These are phyloP conservation scores for Ascocoryne sarcoides DNA, from an alignment of 2,329 filamentous ascomycete genomes.

Conservation along the genomic window DNA sequence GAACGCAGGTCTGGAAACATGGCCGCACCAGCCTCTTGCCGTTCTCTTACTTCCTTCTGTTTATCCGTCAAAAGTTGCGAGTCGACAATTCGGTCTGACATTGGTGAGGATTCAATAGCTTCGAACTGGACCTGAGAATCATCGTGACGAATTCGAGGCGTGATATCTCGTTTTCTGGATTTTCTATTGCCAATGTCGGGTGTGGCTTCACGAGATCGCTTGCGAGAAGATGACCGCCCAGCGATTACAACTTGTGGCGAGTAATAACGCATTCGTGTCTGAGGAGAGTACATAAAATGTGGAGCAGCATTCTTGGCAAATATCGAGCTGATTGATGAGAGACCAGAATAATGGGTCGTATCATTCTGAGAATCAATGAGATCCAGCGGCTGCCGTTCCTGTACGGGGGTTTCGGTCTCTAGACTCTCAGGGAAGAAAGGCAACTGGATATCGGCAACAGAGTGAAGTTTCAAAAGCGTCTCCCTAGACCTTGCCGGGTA, in stretches of 20 bases:
- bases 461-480: constrained; percentile 52
- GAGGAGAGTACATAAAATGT: background rate
- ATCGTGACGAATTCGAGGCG: constrained; percentile 59
- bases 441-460: constrained; percentile 40
- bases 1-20: constrained; percentile 62
- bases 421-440: constrained; percentile 36
- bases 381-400: constrained; percentile 12
- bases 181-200: constrained; percentile 30
- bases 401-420: constrained; percentile 25
- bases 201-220: constrained; percentile 20
- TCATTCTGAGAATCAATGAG: constrained; percentile 34
- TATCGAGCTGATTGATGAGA: constrained; percentile 1
- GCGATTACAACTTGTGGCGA: constrained; percentile 17
- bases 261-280: constrained; percentile 8
- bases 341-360: constrained; percentile 6
- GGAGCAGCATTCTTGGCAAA: background rate
- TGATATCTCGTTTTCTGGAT: constrained; percentile 29
- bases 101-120: constrained; percentile 52
- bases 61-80: constrained; percentile 71
- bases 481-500: constrained; percentile 58
- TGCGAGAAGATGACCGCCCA: constrained; percentile 7
- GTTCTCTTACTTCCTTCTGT: constrained; percentile 66
- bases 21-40: constrained; percentile 54
- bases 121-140: constrained; percentile 77
- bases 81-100: constrained; percentile 41